Conservation (phyloP, 208 protist genomes). For the Leptomonas pyrrhocoris region DNA sequence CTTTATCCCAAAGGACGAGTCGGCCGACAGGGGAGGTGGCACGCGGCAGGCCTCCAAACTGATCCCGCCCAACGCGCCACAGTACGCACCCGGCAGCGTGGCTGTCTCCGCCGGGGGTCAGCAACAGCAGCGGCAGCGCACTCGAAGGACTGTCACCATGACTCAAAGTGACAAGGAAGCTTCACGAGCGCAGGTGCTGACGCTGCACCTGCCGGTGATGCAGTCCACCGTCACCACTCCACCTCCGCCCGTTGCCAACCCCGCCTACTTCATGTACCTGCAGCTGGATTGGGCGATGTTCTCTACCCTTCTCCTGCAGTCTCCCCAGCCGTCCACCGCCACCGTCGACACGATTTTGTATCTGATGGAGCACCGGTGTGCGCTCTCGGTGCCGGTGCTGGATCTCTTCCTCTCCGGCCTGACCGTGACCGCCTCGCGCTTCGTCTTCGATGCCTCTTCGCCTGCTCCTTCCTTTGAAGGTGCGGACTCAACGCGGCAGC, state of each 20-base stretch:
- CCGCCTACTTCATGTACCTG: constrained; percentile 61
- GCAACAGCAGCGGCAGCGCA: not conserved
- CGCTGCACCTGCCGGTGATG: constrained; percentile 2
- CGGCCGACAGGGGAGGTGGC: not conserved
- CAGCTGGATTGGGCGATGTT: constrained; percentile 82
- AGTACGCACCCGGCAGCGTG: too few species aligned
- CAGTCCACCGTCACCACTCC: not conserved
- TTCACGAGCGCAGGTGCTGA: not conserved
- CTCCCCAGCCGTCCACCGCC: constrained; percentile 60
- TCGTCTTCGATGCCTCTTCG: not conserved
- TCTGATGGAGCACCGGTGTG: constrained; percentile 64
- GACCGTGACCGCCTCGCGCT: constrained; percentile 32
- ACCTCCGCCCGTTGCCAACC: constrained; percentile 1
- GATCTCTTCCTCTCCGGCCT: constrained; percentile 67
- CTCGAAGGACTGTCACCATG: not conserved
- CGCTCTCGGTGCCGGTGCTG: constrained; percentile 68
- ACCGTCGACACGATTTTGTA: constrained; percentile 69
- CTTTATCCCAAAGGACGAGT: too few species aligned
- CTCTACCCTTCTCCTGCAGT: constrained; percentile 59
- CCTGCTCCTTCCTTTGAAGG: not conserved
- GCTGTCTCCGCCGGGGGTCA: not conserved
- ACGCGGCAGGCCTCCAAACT: not conserved
- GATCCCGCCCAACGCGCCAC: not conserved
- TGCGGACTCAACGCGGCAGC: not conserved
- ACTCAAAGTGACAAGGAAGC: not conserved